Base-by-base conservation (phyloP, 495 filamentous ascomycete species). In the Aspergillus avenaceus region DNA sequence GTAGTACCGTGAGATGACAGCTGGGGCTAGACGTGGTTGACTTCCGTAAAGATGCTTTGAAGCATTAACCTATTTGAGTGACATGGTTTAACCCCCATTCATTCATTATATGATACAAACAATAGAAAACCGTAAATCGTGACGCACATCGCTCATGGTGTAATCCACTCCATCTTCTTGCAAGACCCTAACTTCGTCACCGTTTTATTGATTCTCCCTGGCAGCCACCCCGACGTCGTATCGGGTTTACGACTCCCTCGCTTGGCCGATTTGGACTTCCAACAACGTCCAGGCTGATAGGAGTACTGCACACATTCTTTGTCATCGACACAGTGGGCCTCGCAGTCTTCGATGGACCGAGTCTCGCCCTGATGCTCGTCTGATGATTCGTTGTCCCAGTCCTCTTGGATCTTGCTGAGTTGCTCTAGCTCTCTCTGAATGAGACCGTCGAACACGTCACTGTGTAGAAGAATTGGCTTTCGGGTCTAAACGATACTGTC, bases 301-400 rank as follows among this genome's bases (percentile, higher is more conserved):
- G 65, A 62, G 32, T 73, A 76, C 49, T 74, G 72, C 37, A 75
- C 41, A 38, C 75, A 77, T 7, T 57, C 51, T 11, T 51, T 29
- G 3, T 68, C 51, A 8, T 53, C 52, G n/a, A 61, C 64, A 38
- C 74, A 79, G 12, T 53, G 44, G 8, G 53, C 55, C 26, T 59
- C 64, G 41, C 73, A 78, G 18, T 68, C 67, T 3, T 57, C 61
- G 18, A 64, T 45, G 8, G 12, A 53, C 26, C 1, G 16, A 4
- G 16, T 32, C 23, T 11, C 55, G 21, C 14, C 50, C 22, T 9
- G 50, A 45, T 19, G 47, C 8, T 56, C 50, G 1, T 58, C 43
- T 4, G n/a, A 25, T 1, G 59, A 58, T 7, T 46, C 26, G 28
- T 67, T 72, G 42, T 67, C 65, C 70, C 68, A 71, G 14, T 64